Evolutionary conservation across 2,329 filamentous ascomycete species (phyloP).

Genomic region (Volutella citrinella): DNA sequence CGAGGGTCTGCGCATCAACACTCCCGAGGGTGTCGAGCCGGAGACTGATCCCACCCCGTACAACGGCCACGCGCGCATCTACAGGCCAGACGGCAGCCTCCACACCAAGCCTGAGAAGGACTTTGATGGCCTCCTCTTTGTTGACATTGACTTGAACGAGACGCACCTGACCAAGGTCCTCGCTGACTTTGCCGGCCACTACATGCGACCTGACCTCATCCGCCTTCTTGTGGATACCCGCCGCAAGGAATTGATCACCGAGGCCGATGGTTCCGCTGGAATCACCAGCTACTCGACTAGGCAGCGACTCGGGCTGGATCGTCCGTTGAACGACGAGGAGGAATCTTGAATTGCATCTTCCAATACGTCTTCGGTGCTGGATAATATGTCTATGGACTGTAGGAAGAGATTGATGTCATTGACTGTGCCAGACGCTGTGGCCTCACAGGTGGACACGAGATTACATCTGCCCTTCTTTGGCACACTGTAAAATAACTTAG

Average conservation of each 20-base stretch:
- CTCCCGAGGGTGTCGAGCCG: slow-evolving; percentile 22
- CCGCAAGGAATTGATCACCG: slow-evolving; percentile 19
- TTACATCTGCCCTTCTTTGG: too few relatives aligned
- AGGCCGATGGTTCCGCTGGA: slow-evolving; percentile 5
- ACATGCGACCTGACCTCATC: slow-evolving; percentile 39
- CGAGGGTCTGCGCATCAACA: slow-evolving; percentile 22
- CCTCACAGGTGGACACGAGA: too few relatives aligned
- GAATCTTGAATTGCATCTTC: too few relatives aligned
- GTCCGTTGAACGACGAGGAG: slow-evolving; percentile 17
- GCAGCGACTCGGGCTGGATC: slow-evolving; percentile 15
- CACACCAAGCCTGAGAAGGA: slow-evolving; percentile 23
- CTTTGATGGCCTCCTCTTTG: slow-evolving; percentile 47
- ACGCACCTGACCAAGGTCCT: slow-evolving; percentile 23
- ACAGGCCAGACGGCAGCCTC: slow-evolving; percentile 22
- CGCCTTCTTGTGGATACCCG: slow-evolving; percentile 31
- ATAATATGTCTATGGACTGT: too few relatives aligned
- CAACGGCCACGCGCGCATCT: slow-evolving; percentile 24
- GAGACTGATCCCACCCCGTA: slow-evolving; percentile 21
- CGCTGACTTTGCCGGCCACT: slow-evolving; percentile 35
- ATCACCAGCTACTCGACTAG: slow-evolving; percentile 17
- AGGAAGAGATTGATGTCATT: too few relatives aligned
- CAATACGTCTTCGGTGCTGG: too few relatives aligned
- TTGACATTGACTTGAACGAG: slow-evolving; percentile 46
- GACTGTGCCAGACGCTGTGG: too few relatives aligned
- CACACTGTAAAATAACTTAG: too few relatives aligned